Base-by-base conservation (phyloP, 2,329 filamentous ascomycete species). In the Plectosphaerella plurivora region DNA sequence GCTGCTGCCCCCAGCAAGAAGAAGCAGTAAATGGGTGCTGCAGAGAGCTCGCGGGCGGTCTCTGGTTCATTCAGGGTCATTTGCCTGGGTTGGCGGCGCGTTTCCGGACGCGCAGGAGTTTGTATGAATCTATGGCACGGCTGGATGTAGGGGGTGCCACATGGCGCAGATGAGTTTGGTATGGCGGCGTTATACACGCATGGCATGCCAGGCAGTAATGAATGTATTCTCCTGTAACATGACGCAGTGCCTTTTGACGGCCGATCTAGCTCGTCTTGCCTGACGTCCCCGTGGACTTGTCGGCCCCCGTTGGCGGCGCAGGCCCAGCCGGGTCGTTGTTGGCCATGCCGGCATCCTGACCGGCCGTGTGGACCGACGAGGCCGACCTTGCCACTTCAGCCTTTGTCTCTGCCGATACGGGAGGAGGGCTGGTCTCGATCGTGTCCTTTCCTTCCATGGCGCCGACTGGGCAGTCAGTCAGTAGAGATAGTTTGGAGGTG, bases 221-320 rank as follows among this genome's bases (percentile, higher is more conserved):
- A 33, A 33, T 33, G 28, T 33, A 33, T 33, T 33, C 28, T 33
- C 28, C 28, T 33, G 28, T 4, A 33, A 33, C 28, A 5, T 33
- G 11, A 5, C 9, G 8, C 28, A 22, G 22, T 22, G 22, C 28
- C 28, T 33, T 9, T 8, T 8, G 28, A 5, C 11, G 28, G 11
- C 28, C 28, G 4, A 12, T 12, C 28, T 33, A 33, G 8, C 11
- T 33, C 28, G 28, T 33, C 7, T 33, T 33, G 28, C 11, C 28
- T 12, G 28, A 33, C 28, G 28, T 33, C 8, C 28, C 28, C 2
- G 6, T 20, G 8, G 10, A 16, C 70, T 82, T 86, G 63, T 84
- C 82, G 52, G 84, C 64, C 55, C 74, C 71, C 72, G 83, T 73
- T 56, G 70, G 64, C 16, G 75, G 73, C 69, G 82, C 81, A 51